phyloP scores from a whole-genome alignment of 257 asterid genomes.

The Petunia secreta region DNA sequence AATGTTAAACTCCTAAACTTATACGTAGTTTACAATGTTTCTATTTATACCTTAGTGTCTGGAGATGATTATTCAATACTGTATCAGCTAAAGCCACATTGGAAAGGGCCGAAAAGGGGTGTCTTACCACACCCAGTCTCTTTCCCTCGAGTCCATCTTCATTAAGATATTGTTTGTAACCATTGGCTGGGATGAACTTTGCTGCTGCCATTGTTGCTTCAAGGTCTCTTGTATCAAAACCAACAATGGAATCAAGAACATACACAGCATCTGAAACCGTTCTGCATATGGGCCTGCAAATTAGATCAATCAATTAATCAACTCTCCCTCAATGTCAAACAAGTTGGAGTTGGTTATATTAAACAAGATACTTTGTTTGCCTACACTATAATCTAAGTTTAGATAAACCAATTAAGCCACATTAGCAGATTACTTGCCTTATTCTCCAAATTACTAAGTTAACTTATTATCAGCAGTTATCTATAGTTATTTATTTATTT shows the following conservation, averaged over 20 bases:
- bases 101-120: slow-evolving; percentile 52
- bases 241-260: slow-evolving; percentile 66
- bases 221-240: slow-evolving; percentile 52
- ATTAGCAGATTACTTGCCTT: too few species aligned
- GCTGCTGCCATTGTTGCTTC: slow-evolving; percentile 52
- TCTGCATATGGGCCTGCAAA: slow-evolving; percentile 58
- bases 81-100: slow-evolving; percentile 34
- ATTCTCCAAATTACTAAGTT: too few species aligned
- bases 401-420: too few species aligned
- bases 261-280: slow-evolving; percentile 62
- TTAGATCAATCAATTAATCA: background rate
- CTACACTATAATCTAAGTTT: too few species aligned
- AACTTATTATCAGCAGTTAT: too few species aligned
- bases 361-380: too few species aligned
- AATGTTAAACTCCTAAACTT: background rate
- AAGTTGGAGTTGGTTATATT: too few species aligned
- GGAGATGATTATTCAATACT: slow-evolving; percentile 49
- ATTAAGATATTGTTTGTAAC: slow-evolving; percentile 59
- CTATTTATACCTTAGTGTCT: slow-evolving; percentile 46
- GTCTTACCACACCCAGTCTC: slow-evolving; percentile 61
- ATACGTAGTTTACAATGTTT: background rate
- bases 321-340: too few species aligned
- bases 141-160: slow-evolving; percentile 55
- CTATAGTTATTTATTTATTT: too few species aligned
- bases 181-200: slow-evolving; percentile 61